Evolutionary conservation across 306 rosid genomes (phyloP).

Genomic region (Lathyrus sativus): DNA sequence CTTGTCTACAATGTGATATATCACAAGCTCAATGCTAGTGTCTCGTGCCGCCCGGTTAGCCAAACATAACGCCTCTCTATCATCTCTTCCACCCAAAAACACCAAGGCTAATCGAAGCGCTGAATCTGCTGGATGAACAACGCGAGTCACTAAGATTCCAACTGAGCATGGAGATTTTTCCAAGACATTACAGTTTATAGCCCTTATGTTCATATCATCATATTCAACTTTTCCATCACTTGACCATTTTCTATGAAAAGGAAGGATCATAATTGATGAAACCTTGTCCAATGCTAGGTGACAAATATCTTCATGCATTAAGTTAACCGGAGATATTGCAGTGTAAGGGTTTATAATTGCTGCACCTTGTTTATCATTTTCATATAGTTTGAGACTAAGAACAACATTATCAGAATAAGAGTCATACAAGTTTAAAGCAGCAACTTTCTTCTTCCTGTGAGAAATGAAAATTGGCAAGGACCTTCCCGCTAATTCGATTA

Average conservation of each 20-base stretch:
- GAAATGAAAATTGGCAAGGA: slow-evolving; percentile 47
- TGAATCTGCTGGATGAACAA: slow-evolving; percentile 2
- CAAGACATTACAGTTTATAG: slow-evolving; percentile 46
- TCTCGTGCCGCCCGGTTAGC: slow-evolving; percentile 44
- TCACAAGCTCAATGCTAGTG: slow-evolving; percentile 29
- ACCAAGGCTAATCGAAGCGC: slow-evolving; percentile 41
- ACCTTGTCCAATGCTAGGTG: slow-evolving; percentile 52
- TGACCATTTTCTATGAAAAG: slow-evolving; percentile 56
- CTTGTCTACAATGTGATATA: slow-evolving; percentile 39
- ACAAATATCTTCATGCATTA: slow-evolving; percentile 62
- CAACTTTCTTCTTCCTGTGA: slow-evolving; percentile 42
- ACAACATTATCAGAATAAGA: slow-evolving; percentile 48
- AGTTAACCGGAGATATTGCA: slow-evolving; percentile 46
- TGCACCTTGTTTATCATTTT: slow-evolving; percentile 38
- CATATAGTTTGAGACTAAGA: slow-evolving; percentile 35
- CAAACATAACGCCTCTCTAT: slow-evolving; percentile 55
- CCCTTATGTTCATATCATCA: slow-evolving; percentile 45
- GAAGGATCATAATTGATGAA: slow-evolving; percentile 50
- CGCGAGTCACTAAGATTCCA: slow-evolving; percentile 48
- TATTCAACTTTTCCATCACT: slow-evolving; percentile 45
- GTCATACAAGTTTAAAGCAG: neutral
- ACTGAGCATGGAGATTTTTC: slow-evolving; percentile 57
- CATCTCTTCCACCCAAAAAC: slow-evolving; percentile 60
- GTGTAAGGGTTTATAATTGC: slow-evolving; percentile 44
- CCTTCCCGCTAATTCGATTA: slow-evolving; percentile 51